phyloP scores from a whole-genome alignment of 2,329 filamentous ascomycete species.

The Podosphaera xanthii region DNA sequence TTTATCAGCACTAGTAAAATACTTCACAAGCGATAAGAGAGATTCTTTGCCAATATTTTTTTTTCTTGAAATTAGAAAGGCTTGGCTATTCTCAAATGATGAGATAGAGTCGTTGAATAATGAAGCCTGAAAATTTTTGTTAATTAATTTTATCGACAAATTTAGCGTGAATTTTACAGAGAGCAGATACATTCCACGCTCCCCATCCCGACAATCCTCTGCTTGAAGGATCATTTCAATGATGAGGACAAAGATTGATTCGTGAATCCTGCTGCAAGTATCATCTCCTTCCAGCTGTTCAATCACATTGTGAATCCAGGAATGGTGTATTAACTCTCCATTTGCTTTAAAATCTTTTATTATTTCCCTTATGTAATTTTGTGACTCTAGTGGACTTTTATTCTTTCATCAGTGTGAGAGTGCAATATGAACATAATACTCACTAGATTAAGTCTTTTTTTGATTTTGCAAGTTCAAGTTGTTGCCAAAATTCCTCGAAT shows the following conservation, averaged over 20 bases:
- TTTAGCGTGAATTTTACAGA: slow-evolving; percentile 7
- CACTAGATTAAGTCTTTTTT: slow-evolving; percentile 4
- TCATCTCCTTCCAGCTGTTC: slow-evolving; percentile 5
- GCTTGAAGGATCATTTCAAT: slow-evolving; percentile 8
- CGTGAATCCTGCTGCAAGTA: slow-evolving; percentile 8
- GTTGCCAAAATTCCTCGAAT: slow-evolving; percentile 4
- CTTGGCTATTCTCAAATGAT: background rate
- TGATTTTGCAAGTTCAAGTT: slow-evolving; percentile 2
- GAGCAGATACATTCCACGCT: slow-evolving; percentile 12
- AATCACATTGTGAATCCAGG: background rate
- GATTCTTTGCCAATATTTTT: slow-evolving; percentile 7
- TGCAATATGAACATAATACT: background rate
- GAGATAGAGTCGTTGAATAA: slow-evolving; percentile 4
- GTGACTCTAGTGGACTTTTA: background rate
- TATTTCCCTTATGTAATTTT: slow-evolving; percentile 2
- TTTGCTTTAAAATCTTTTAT: slow-evolving; percentile 3
- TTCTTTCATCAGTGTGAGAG: background rate
- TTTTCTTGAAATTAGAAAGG: slow-evolving; percentile 4
- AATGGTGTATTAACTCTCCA: background rate
- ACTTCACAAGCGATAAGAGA: slow-evolving; percentile 6
- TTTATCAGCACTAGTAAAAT: slow-evolving; percentile 7
- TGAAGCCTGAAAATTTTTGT: slow-evolving; percentile 4
- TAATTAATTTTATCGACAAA: background rate
- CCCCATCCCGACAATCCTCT: slow-evolving; percentile 6
- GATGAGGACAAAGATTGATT: slow-evolving; percentile 6